A percentile compares a stretch with the other conserved stretches of the same genome.
These are phyloP conservation scores for Ogataea neopini DNA, from an alignment of 805 yeast species.

Conservation along the genomic window DNA sequence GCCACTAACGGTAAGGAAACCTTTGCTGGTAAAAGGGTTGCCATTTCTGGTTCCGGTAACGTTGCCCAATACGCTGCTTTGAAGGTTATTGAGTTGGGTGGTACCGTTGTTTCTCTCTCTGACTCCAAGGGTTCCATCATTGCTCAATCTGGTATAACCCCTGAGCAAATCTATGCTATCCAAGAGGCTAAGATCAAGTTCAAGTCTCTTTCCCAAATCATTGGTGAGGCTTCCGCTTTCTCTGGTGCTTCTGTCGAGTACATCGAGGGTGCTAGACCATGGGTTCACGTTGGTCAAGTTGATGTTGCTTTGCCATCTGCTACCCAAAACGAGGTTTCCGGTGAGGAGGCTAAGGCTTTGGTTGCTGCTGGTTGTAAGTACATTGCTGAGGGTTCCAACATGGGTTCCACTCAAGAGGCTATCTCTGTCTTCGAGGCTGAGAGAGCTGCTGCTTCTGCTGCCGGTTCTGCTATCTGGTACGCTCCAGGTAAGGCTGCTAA, in stretches of 20 bases:
- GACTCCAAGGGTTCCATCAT: conserved; percentile 93
- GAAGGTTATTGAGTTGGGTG: conserved; percentile 96
- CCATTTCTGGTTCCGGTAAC: conserved; percentile 97
- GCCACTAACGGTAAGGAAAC: conserved; percentile 89
- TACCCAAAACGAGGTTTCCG: conserved; percentile 96
- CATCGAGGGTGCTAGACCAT: conserved; percentile 93
- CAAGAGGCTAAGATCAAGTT: conserved; percentile 78
- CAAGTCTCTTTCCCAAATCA: conserved; percentile 70
- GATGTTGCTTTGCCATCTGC: conserved; percentile 98
- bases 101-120: conserved; percentile 88
- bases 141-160: conserved; percentile 77
- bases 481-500: conserved; percentile 99
- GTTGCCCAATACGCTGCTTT: conserved; percentile 99
- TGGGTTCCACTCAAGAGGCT: conserved; percentile 99
- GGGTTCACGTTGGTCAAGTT: conserved; percentile 88
- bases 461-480: conserved; percentile 78
- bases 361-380: conserved; percentile 88
- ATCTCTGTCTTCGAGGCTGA: conserved; percentile 89
- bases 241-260: conserved; percentile 65
- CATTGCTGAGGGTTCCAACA: conserved; percentile 98
- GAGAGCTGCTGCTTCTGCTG: conserved; percentile 48
- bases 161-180: conserved; percentile 75
- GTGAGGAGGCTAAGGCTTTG: conserved; percentile 94
- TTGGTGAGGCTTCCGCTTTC: conserved; percentile 58
- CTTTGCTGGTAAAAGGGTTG: conserved; percentile 90